These are phyloP conservation scores for Nakazawaea wyomingensis DNA, from an alignment of 805 yeast species.

Conservation along the genomic window DNA sequence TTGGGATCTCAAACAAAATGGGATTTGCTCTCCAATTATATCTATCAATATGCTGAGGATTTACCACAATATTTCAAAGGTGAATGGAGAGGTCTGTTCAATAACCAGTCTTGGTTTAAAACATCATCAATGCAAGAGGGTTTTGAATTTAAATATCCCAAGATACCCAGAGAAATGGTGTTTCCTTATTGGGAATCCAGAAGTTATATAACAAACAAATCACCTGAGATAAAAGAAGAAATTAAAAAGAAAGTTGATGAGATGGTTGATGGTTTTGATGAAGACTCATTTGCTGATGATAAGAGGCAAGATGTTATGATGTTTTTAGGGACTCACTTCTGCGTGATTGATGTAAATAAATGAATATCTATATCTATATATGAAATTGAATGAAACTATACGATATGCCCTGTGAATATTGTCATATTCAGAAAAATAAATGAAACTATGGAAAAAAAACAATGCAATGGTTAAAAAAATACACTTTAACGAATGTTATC, in stretches of 20 bases:
- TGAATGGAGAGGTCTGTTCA: conserved; percentile 39
- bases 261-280: conserved; percentile 18
- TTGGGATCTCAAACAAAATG: conserved; percentile 10
- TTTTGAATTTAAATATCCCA: conserved; percentile 25
- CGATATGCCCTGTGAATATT: background rate
- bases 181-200: conserved; percentile 51
- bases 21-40: conserved; percentile 9
- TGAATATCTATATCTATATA: background rate
- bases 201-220: conserved; percentile 45
- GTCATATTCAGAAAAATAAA: background rate
- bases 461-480: no score
- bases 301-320: conserved; percentile 7
- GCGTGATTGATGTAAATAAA: conserved; percentile 10
- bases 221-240: conserved; percentile 29
- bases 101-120: conserved; percentile 27
- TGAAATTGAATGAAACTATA: background rate
- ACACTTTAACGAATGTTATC: no score
- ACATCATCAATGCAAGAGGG: conserved; percentile 28
- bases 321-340: conserved; percentile 12
- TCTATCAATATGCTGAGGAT: conserved; percentile 26
- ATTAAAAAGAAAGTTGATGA: conserved; percentile 28
- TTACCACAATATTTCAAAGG: conserved; percentile 56
- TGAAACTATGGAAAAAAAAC: no score
- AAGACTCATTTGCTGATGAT: conserved; percentile 16
- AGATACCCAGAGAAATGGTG: conserved; percentile 29